These are phyloP conservation scores for Chlamydomonas schloesseri DNA, from an alignment of 139 green algal genomes.

Conservation along the genomic window DNA sequence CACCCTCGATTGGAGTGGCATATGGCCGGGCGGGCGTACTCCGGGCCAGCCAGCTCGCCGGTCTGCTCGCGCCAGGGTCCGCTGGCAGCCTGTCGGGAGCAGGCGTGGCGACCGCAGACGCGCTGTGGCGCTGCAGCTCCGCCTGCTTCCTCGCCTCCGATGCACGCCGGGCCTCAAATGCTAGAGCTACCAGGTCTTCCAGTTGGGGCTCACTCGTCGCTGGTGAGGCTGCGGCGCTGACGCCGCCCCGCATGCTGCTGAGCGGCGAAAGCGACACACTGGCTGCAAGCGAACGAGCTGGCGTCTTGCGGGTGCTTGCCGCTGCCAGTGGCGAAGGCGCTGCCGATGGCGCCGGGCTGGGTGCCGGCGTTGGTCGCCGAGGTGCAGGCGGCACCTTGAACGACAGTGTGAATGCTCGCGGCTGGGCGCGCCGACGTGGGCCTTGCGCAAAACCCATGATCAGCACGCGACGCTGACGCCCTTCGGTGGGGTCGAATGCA, in stretches of 20 bases:
- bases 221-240: too few species aligned
- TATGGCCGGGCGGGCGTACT: not conserved
- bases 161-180: not conserved
- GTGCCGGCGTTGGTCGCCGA: too few species aligned
- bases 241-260: not conserved
- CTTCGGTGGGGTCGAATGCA: not conserved
- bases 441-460: not conserved
- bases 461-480: not conserved
- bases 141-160: too few species aligned
- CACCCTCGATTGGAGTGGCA: slow-evolving; percentile 46
- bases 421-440: not conserved
- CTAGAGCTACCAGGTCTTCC: not conserved
- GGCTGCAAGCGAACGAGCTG: not conserved
- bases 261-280: not conserved
- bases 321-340: not conserved
- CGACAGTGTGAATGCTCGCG: not conserved
- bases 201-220: not conserved
- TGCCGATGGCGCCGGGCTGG: not conserved
- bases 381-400: not conserved
- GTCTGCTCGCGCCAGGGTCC: not conserved
- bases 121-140: not conserved
- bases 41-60: not conserved
- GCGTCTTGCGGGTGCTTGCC: too few species aligned
- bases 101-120: not conserved
- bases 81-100: not conserved